phyloP scores from a whole-genome alignment of 257 asterid genomes.

The Solanum chilense region DNA sequence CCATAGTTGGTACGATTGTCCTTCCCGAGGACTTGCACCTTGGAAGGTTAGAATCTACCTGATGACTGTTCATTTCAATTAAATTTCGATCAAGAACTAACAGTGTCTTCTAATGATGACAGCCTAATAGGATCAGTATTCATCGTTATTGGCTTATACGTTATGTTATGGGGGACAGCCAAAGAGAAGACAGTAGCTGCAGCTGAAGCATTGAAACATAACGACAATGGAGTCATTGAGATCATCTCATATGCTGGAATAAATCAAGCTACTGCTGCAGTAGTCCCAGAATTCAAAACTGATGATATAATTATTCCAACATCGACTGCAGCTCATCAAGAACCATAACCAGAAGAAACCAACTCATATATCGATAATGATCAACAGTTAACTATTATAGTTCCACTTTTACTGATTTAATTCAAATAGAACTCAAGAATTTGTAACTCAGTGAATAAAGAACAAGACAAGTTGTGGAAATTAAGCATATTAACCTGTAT shows the following conservation, averaged over 20 bases:
- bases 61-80: not conserved
- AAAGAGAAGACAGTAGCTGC: not conserved
- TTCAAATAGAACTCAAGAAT: not conserved
- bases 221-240: not conserved
- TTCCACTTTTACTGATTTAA: not conserved
- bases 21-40: constrained; percentile 16
- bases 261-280: not conserved
- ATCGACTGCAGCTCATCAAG: not conserved
- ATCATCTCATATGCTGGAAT: not conserved
- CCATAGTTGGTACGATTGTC: constrained; percentile 18
- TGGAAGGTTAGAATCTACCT: constrained; percentile 22
- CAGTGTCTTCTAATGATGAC: not conserved
- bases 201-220: not conserved
- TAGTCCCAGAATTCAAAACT: not conserved
- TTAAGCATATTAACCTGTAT: not conserved
- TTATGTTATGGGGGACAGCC: constrained; percentile 25
- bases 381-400: not conserved
- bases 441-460: not conserved
- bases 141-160: constrained; percentile 15
- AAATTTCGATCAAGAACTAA: not conserved
- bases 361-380: not conserved
- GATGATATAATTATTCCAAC: not conserved
- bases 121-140: constrained; percentile 23
- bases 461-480: not conserved
- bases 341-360: not conserved